Percentiles rank a stretch among this genome's conserved stretches.
Evolutionary conservation across 169 alveolate genomes (phyloP).

Genomic region (Blepharisma undulans): DNA sequence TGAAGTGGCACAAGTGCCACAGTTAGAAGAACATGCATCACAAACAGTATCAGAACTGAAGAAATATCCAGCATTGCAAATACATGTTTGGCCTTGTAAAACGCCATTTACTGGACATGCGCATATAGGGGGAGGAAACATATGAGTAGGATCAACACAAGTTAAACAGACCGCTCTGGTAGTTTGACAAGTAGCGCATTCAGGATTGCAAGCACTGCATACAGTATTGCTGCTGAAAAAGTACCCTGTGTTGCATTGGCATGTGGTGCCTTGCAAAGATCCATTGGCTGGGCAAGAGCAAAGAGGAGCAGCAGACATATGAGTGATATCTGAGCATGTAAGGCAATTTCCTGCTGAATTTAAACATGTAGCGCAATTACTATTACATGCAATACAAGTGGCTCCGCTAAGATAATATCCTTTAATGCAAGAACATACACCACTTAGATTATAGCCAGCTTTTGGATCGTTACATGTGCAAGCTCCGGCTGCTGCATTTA

Average conservation of each 20-base stretch:
- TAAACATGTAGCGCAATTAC: neutral
- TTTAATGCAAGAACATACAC: neutral
- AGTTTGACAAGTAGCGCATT: neutral
- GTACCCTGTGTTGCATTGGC: neutral
- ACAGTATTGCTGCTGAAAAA: neutral
- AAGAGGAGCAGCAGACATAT: neutral
- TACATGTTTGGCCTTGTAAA: neutral
- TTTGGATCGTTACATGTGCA: neutral
- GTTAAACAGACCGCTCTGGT: neutral
- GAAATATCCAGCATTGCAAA: neutral
- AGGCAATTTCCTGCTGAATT: neutral
- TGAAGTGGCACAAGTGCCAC: neutral
- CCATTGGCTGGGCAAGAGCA: neutral
- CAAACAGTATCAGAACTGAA: neutral
- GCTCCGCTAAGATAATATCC: neutral
- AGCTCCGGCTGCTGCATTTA: neutral
- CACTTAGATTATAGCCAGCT: neutral
- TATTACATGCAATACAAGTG: neutral
- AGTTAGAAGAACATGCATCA: neutral
- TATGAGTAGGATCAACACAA: neutral
- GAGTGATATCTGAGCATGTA: neutral
- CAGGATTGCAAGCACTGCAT: neutral
- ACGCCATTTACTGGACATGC: neutral
- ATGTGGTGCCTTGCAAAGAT: neutral
- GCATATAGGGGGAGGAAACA: neutral